phyloP scores from a whole-genome alignment of 1,139 yeast genomes.

The Hanseniaspora sp. region DNA sequence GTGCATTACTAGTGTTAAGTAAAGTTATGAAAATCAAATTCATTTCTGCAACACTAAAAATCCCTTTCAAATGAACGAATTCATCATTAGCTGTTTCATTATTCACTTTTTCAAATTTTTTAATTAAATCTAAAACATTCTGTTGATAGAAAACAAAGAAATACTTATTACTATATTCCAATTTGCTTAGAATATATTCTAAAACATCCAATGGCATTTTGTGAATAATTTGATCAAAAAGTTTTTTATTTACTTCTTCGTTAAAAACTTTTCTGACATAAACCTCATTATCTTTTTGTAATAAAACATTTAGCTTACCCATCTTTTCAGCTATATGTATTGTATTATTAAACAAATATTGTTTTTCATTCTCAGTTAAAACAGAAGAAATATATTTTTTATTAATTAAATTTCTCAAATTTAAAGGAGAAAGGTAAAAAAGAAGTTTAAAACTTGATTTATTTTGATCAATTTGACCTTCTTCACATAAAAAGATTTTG shows the following conservation, averaged over 20 bases:
- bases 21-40: neutral
- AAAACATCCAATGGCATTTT: conserved; percentile 8
- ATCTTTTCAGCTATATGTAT: neutral
- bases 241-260: neutral
- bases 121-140: neutral
- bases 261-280: conserved; percentile 6
- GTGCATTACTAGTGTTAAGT: conserved; percentile 3
- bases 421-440: neutral
- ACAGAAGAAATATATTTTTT: neutral
- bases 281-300: conserved; percentile 12
- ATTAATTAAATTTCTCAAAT: neutral
- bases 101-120: conserved; percentile 3
- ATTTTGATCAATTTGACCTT: conserved; percentile 6
- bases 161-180: neutral
- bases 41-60: neutral
- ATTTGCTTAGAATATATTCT: neutral
- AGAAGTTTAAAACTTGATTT: conserved; percentile 1
- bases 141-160: conserved; percentile 2
- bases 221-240: neutral
- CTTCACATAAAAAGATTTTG: neutral
- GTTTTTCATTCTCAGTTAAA: neutral
- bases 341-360: neutral
- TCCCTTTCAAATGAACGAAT: neutral
- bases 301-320: neutral
- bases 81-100: neutral